Percentiles rank a stretch among this genome's conserved stretches.
phyloP scores from a whole-genome alignment of 2,329 filamentous ascomycete species.

The Volutella citrinella region DNA sequence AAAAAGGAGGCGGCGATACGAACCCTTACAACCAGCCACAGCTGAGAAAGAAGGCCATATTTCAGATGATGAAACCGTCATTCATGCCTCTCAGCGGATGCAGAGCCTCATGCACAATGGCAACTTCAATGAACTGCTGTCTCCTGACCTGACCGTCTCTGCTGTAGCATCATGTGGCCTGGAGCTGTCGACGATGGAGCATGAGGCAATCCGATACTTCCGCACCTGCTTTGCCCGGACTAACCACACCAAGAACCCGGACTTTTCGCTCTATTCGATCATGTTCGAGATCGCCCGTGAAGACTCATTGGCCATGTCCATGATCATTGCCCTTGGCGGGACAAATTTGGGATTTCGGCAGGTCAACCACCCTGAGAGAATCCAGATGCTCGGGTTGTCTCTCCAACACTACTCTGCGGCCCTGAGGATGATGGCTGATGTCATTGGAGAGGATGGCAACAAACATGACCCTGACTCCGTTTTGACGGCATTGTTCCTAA shows the following conservation, averaged over 20 bases:
- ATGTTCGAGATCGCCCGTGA: constrained; percentile 31
- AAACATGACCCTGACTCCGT: constrained; percentile 28
- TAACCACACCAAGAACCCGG: constrained; percentile 35
- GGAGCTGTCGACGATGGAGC: constrained; percentile 26
- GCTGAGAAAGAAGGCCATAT: too few relatives aligned
- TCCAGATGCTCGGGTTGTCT: constrained; percentile 11
- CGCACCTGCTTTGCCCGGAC: constrained; percentile 32
- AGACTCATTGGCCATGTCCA: constrained; percentile 35
- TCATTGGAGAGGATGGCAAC: constrained; percentile 17
- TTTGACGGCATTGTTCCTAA: constrained; percentile 31
- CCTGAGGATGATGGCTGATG: constrained; percentile 29
- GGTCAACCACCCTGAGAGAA: constrained; percentile 6
- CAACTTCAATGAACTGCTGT: too few relatives aligned
- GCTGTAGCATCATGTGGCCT: constrained; percentile 13
- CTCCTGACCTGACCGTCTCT: not conserved
- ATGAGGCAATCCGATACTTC: constrained; percentile 35
- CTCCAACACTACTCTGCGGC: constrained; percentile 30
- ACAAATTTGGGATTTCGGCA: constrained; percentile 28
- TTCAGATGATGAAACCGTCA: too few relatives aligned
- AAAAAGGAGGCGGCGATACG: constrained; percentile 1
- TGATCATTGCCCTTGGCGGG: constrained; percentile 30
- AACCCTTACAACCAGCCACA: not conserved
- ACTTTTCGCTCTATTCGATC: constrained; percentile 33
- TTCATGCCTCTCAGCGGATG: too few relatives aligned
- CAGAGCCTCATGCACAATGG: too few relatives aligned